Conservation (phyloP, 176 grass and related monocot species). For the Tillandsia fasciculata region DNA sequence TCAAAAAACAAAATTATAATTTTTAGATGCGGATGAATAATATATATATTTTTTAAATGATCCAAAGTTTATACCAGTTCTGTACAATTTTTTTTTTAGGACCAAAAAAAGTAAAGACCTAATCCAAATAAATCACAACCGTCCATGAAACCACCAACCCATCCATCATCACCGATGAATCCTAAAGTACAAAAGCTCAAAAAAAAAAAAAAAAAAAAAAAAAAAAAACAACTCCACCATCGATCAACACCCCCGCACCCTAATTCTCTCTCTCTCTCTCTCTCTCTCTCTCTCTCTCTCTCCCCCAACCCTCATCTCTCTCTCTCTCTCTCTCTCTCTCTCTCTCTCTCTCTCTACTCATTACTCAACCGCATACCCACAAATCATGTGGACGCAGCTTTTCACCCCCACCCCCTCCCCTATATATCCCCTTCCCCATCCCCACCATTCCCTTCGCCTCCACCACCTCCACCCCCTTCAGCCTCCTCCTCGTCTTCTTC, state of each 20-base stretch:
- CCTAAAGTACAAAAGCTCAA: too few relatives aligned
- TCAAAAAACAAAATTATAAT: too few relatives aligned
- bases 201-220: too few relatives aligned
- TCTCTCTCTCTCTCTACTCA: slow-evolving; percentile 1
- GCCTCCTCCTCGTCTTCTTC: not conserved
- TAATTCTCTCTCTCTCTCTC: not conserved
- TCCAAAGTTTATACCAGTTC: too few relatives aligned
- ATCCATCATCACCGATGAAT: too few relatives aligned
- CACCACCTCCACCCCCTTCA: not conserved
- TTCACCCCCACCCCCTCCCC: slow-evolving; percentile 5
- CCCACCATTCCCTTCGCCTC: slow-evolving; percentile 1
- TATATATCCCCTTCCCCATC: slow-evolving; percentile 28
- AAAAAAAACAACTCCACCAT: too few relatives aligned
- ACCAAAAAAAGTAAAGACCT: too few relatives aligned
- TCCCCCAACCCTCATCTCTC: not conserved
- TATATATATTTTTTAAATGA: too few relatives aligned
- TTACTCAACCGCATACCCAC: not conserved
- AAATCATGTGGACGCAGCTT: not conserved
- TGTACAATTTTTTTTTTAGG: too few relatives aligned
- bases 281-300: not conserved
- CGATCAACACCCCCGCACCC: not conserved
- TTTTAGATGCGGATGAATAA: too few relatives aligned
- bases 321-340: not conserved
- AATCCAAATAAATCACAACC: too few relatives aligned
- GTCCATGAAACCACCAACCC: too few relatives aligned